These are phyloP conservation scores for Candida sonorensis DNA, from an alignment of 805 yeast species.

Conservation along the genomic window DNA sequence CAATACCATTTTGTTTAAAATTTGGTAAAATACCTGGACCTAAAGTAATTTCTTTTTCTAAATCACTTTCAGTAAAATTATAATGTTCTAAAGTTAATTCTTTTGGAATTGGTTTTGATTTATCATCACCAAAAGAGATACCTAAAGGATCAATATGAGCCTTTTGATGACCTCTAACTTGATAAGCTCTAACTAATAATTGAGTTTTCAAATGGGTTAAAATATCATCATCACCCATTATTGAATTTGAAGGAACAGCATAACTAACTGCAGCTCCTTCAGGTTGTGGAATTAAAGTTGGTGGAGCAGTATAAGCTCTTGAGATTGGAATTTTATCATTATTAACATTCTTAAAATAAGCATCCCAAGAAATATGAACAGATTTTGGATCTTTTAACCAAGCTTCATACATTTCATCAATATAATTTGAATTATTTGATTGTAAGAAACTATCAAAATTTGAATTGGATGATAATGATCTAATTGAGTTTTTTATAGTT, in stretches of 20 bases:
- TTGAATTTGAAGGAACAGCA: conserved; percentile 47
- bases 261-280: conserved; percentile 68
- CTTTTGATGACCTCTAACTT: conserved; percentile 95
- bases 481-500: conserved; percentile 4
- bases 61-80: conserved; percentile 82
- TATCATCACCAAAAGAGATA: conserved; percentile 72
- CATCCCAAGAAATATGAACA: conserved; percentile 96
- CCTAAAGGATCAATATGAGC: conserved; percentile 96
- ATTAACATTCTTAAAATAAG: conserved; percentile 89
- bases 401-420: conserved; percentile 96
- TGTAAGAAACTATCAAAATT: conserved; percentile 70
- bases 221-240: conserved; percentile 56
- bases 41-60: conserved; percentile 74
- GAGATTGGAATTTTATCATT: conserved; percentile 63
- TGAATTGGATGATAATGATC: conserved; percentile 30
- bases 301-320: conserved; percentile 84
- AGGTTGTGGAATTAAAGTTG: conserved; percentile 77
- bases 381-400: conserved; percentile 87
- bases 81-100: conserved; percentile 91
- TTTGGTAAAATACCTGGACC: conserved; percentile 98
- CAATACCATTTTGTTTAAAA: conserved; percentile 59
- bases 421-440: conserved; percentile 80
- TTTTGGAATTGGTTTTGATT: conserved; percentile 49
- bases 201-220: conserved; percentile 90
- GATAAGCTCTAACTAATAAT: conserved; percentile 95